Conservation (phyloP, 352 stramenopile genomes). For the Phytophthora hybrid region DNA sequence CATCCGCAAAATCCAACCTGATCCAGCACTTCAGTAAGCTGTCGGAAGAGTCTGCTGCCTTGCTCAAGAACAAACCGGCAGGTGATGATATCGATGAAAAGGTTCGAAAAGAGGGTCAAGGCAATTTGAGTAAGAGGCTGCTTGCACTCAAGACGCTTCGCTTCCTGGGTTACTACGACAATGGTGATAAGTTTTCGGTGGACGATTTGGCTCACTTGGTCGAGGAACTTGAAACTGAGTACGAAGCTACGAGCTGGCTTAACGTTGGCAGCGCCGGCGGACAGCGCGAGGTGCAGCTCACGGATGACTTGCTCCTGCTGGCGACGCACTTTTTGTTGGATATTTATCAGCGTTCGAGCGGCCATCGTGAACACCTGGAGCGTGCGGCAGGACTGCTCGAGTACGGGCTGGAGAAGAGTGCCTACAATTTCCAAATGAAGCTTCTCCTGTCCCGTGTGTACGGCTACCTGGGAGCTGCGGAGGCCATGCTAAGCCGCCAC, state of each 20-base stretch:
- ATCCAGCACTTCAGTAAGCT: slow-evolving; percentile 47
- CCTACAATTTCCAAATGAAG: slow-evolving; percentile 93
- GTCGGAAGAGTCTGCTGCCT: slow-evolving; percentile 34
- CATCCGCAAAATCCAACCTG: slow-evolving; percentile 46
- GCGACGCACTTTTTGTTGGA: slow-evolving; percentile 76
- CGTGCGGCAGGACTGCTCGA: slow-evolving; percentile 71
- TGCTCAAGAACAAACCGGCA: slow-evolving; percentile 28
- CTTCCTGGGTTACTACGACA: slow-evolving; percentile 66
- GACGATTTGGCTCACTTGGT: slow-evolving; percentile 50
- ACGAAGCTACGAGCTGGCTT: slow-evolving; percentile 75
- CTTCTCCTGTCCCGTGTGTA: slow-evolving; percentile 86
- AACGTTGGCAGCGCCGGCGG: slow-evolving; percentile 75
- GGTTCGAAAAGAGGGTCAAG: slow-evolving; percentile 55
- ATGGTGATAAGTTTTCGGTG: slow-evolving; percentile 30
- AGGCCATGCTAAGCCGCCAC: slow-evolving; percentile 73
- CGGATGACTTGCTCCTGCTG: slow-evolving; percentile 84
- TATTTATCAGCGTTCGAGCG: slow-evolving; percentile 57
- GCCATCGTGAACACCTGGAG: slow-evolving; percentile 53
- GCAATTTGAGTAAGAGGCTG: slow-evolving; percentile 60
- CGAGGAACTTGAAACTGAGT: slow-evolving; percentile 66
- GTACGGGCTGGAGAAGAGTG: slow-evolving; percentile 77
- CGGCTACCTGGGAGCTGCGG: slow-evolving; percentile 68
- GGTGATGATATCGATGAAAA: slow-evolving; percentile 32
- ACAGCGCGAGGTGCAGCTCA: slow-evolving; percentile 87
- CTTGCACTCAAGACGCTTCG: slow-evolving; percentile 76